A percentile compares a stretch with the other conserved stretches of the same genome.
Evolutionary conservation across 805 yeast genomes (phyloP).

Genomic region (Blastobotrys chiropterorum): DNA sequence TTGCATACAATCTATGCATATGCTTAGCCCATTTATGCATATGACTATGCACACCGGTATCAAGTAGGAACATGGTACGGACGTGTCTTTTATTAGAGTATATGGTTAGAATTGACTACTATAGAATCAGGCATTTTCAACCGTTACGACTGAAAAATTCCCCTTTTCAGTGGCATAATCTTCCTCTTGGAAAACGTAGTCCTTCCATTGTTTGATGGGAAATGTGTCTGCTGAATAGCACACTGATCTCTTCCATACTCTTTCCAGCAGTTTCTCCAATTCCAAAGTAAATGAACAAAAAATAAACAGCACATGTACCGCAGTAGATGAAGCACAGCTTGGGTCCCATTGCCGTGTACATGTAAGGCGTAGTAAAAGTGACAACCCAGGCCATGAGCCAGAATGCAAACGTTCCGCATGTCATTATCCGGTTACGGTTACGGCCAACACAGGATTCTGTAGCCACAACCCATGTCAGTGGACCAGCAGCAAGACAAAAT

Average conservation of each 20-base stretch:
- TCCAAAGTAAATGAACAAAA: constrained; percentile 9
- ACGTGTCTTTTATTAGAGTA: no score
- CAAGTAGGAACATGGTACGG: no score
- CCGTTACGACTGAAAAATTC: no score
- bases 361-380: constrained; percentile 12
- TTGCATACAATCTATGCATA: no score
- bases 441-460: constrained; percentile 9
- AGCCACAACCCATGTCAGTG: constrained; percentile 9
- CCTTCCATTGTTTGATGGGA: constrained; percentile 5
- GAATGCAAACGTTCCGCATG: constrained; percentile 9
- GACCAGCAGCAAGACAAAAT: constrained; percentile 8
- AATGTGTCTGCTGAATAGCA: constrained; percentile 4
- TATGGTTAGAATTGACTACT: no score
- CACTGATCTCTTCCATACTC: constrained; percentile 14
- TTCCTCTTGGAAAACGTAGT: no score
- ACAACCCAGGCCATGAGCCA: constrained; percentile 14
- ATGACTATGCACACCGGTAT: no score
- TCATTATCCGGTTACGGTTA: constrained; percentile 9
- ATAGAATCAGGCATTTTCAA: no score
- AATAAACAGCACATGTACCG: constrained; percentile 7
- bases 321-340: constrained; percentile 10
- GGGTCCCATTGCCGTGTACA: constrained; percentile 12
- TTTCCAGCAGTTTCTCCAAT: constrained; percentile 14
- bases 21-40: no score
- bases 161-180: no score